Base-by-base conservation (phyloP, 2,329 filamentous ascomycete genomes). In the Nothopassalora personata region DNA sequence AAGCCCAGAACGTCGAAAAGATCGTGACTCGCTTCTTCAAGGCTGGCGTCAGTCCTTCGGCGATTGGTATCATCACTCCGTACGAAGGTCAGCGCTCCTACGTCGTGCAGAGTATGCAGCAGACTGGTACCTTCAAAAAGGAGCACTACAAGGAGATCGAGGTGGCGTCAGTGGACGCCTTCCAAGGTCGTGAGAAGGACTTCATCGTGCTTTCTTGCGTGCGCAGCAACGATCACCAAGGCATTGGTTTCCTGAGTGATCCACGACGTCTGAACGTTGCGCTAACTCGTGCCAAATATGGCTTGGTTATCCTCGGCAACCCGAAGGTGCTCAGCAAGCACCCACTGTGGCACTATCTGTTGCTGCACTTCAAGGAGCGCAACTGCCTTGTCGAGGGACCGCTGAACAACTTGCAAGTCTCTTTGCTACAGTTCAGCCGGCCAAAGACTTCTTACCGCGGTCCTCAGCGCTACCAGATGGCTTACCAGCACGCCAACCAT, bases 41-140 rank as follows among this genome's bases (percentile, higher is more conserved):
- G 76, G 94, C 95, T 27, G 93, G 93, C 51, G 94, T 99, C n/a
- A 89, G 92, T 71, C 92, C 94, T 5, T 81, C 83, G 53, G 91
- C 93, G 66, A 97, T 99, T 72, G 94, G 94, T 78, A 94, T 99
- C 69, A 97, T 99, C 71, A 99, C 94, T 15, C 94, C 94, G 56
- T 99, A 99, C 74, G 94, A 99, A 77, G 94, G 94, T 59, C 94
- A 99, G 77, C 89, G 94, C 71, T 97, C 92, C 77, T 99, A 96
- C 74, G 92, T 99, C 65, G 94, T 99, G 60, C 96, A 90, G 72
- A 97, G 93, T n/a, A 97, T 99, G 93, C 94, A 99, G 76, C 91
- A 93, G 63, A 94, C 89, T 11, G 94, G 94, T 54, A 95, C 90
- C 0, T 97, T 95, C 81, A 97, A 96, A 80, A 99, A 99, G 79